Conservation (phyloP, 768 basidiomycete species). For the Lactifluus volemus region DNA sequence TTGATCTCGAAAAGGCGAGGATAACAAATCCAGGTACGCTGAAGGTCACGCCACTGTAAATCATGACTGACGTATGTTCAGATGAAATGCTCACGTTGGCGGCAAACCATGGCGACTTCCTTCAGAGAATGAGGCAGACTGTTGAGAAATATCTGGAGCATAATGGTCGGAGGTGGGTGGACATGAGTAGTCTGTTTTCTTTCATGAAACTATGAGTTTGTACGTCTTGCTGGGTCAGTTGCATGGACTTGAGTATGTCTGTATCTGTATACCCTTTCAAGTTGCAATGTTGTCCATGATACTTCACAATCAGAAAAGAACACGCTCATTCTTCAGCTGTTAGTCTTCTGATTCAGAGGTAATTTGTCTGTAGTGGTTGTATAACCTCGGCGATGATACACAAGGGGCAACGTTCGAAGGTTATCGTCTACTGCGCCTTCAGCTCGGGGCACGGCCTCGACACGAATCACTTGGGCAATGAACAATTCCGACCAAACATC, state of each 20-base stretch:
- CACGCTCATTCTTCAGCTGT: constrained; percentile 9
- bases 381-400: constrained; percentile 57
- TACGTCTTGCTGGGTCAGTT: background rate
- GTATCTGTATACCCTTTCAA: constrained; percentile 8
- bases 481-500: constrained; percentile 61
- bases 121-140: constrained; percentile 44
- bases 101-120: constrained; percentile 39
- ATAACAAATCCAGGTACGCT: constrained; percentile 39
- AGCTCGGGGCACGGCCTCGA: constrained; percentile 35
- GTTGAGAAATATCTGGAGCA: constrained; percentile 78
- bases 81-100: constrained; percentile 49
- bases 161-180: constrained; percentile 87
- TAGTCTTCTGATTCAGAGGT: background rate
- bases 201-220: constrained; percentile 54
- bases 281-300: background rate
- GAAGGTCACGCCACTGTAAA: constrained; percentile 26
- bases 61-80: constrained; percentile 23
- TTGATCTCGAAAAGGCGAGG: constrained; percentile 61
- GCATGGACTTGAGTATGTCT: background rate
- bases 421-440: constrained; percentile 18
- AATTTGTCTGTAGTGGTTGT: constrained; percentile 36
- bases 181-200: constrained; percentile 70
- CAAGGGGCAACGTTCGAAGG: constrained; percentile 40
- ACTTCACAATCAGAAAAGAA: background rate
- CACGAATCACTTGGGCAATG: constrained; percentile 66